Evolutionary conservation across 1,284 basidiomycete species (phyloP).

Genomic region (Fomitopsis schrenkii): DNA sequence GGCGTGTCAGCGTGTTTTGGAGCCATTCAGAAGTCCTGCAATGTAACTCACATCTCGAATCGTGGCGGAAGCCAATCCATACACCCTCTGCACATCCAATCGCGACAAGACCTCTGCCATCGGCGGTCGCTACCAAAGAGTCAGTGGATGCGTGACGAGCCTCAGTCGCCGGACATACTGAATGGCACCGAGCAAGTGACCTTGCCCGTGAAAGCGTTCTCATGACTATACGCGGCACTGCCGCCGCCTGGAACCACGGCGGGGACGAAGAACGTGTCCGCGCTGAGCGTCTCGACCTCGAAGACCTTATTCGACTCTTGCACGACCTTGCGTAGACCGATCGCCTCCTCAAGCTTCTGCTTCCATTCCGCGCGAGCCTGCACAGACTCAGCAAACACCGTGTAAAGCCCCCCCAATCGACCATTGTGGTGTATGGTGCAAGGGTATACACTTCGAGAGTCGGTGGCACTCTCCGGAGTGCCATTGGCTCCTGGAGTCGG

Average conservation of each 20-base stretch:
- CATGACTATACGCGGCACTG: conserved; percentile 61
- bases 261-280: conserved; percentile 80
- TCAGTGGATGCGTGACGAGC: not conserved
- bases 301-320: conserved; percentile 93
- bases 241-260: conserved; percentile 40
- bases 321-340: conserved; percentile 79
- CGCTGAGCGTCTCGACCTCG: conserved; percentile 81
- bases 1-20: conserved; percentile 1
- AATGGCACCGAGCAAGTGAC: conserved; percentile 94
- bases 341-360: conserved; percentile 83
- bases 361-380: conserved; percentile 85
- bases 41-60: conserved; percentile 66
- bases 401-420: conserved; percentile 76
- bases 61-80: conserved; percentile 92
- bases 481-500: conserved; percentile 33
- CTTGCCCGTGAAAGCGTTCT: conserved; percentile 77
- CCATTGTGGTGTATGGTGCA: conserved; percentile 85
- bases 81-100: conserved; percentile 95
- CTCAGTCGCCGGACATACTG: conserved; percentile 44
- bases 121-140: conserved; percentile 60
- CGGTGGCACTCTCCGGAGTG: conserved; percentile 44
- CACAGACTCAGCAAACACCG: conserved; percentile 80
- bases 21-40: not conserved
- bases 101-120: conserved; percentile 82
- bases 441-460: conserved; percentile 74